Conservation (phyloP, 805 yeast genomes). For the Naumovozyma baii region DNA sequence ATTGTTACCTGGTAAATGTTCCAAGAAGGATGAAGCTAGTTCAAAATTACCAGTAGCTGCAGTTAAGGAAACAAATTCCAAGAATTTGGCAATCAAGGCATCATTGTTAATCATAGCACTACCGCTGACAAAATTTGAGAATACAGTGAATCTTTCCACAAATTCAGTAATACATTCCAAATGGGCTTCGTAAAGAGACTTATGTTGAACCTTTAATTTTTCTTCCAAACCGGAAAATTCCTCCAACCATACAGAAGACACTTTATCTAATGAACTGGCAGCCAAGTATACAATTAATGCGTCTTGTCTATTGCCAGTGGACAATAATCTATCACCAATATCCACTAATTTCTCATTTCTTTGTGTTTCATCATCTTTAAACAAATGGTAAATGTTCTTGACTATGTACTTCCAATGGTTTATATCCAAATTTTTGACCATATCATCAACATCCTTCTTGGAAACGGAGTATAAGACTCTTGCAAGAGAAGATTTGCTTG, state of each 20-base stretch:
- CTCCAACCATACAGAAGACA: slow-evolving; percentile 72
- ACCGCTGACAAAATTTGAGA: slow-evolving; percentile 21
- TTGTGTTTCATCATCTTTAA: slow-evolving; percentile 36
- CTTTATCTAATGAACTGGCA: slow-evolving; percentile 71
- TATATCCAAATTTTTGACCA: slow-evolving; percentile 70
- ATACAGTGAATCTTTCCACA: slow-evolving; percentile 75
- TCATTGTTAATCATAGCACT: slow-evolving; percentile 22
- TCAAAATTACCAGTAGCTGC: slow-evolving; percentile 79
- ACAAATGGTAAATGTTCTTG: slow-evolving; percentile 50
- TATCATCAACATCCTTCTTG: slow-evolving; percentile 46
- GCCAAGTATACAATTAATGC: slow-evolving; percentile 73
- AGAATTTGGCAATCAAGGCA: slow-evolving; percentile 40
- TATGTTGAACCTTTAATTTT: slow-evolving; percentile 30
- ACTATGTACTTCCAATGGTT: slow-evolving; percentile 77
- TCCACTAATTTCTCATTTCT: slow-evolving; percentile 48
- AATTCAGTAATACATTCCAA: slow-evolving; percentile 71
- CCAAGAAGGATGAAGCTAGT: slow-evolving; percentile 62
- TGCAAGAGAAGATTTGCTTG: slow-evolving; percentile 43
- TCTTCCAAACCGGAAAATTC: slow-evolving; percentile 50
- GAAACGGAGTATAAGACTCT: slow-evolving; percentile 65
- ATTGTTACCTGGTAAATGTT: slow-evolving; percentile 61
- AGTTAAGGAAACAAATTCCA: slow-evolving; percentile 74
- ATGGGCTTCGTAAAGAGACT: slow-evolving; percentile 73
- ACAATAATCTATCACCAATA: slow-evolving; percentile 70
- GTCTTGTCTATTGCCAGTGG: slow-evolving; percentile 48